Evolutionary conservation across 2,329 filamentous ascomycete genomes (phyloP), one percentile per base, ranked within the genome.

Genomic region (Thyridium curvatum): DNA sequence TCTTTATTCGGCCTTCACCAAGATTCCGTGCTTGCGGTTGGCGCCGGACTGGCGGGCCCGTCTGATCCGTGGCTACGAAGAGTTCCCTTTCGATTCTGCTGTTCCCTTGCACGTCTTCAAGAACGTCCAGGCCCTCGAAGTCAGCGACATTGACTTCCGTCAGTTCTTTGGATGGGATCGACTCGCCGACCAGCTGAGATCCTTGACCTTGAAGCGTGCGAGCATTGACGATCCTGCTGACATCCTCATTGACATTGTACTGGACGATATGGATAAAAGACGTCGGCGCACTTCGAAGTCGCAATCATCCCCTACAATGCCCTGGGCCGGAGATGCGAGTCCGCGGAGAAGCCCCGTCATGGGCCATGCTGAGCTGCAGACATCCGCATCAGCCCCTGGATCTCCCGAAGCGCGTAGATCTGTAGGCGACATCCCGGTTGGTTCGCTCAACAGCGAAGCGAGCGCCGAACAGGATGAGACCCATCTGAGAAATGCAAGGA

Each of bases 141-240:
- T 98, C 38, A 90, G 84, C 65, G 90, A 94, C 64, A 84, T 97
- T 56, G 93, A 98, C 62, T 96, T 95, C 58, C 81, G 93, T 45
- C 90, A 95, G 52, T 96, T 97, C 65, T 95, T 89, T 62, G 93
- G 93, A 41, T 98, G 93, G 93, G 91, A 98, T 59, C 81, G 86
- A 42, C 66, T 97, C 40, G 86, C 93, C 8, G 93, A 98, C 56
- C 90, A 96, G 60, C 68, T 98, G 46, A 82, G 89, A 43, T 94
- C 88, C 45, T 71, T 98, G 47, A 93, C 86, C 3, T 71, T 98
- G 47, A 95, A 89, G 65, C 81, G 89, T 50, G 91, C 86, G 40
- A 81, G 83, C 46, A 73, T 98, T 33, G 89, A 96, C 46, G 90
- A 98, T 54, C 88, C 88, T 4, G 83, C 84, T 14, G 93, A 97